Conservation (phyloP, 305 asterid species). For the Solanum aculeatissimum region DNA sequence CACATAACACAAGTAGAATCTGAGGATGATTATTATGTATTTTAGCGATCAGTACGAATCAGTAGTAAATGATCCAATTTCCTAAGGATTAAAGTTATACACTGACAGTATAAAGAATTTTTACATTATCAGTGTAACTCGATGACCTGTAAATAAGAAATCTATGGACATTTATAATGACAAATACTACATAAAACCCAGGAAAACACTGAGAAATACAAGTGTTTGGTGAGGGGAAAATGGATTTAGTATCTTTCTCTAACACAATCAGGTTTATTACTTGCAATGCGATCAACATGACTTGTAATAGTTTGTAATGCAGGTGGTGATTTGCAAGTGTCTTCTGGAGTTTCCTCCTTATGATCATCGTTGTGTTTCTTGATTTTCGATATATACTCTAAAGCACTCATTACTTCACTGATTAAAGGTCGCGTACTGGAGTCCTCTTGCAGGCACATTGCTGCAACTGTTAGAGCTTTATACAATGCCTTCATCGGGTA, state of each 20-base stretch:
- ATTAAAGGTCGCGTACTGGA: slow-evolving; percentile 26
- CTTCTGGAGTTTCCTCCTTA: background rate
- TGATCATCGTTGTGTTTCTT: background rate
- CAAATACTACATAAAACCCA: background rate
- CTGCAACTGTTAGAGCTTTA: slow-evolving; percentile 39
- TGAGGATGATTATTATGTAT: background rate
- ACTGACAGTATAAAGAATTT: background rate
- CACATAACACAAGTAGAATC: background rate
- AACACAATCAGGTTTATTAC: background rate
- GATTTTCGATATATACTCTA: slow-evolving; percentile 10
- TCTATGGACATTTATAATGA: background rate
- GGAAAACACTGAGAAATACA: background rate
- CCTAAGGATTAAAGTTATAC: background rate
- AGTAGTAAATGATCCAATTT: background rate
- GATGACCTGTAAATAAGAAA: background rate
- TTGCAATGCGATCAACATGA: background rate
- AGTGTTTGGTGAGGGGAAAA: background rate
- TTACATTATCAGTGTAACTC: background rate
- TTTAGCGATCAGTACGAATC: background rate
- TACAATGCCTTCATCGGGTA: slow-evolving; percentile 19
- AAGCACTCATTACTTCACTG: slow-evolving; percentile 25
- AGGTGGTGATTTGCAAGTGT: background rate
- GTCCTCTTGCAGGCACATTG: slow-evolving; percentile 42
- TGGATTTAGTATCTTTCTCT: background rate
- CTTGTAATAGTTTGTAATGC: background rate